These are phyloP conservation scores for Viridothelium virens DNA, from an alignment of 495 filamentous ascomycete species.

Conservation along the genomic window DNA sequence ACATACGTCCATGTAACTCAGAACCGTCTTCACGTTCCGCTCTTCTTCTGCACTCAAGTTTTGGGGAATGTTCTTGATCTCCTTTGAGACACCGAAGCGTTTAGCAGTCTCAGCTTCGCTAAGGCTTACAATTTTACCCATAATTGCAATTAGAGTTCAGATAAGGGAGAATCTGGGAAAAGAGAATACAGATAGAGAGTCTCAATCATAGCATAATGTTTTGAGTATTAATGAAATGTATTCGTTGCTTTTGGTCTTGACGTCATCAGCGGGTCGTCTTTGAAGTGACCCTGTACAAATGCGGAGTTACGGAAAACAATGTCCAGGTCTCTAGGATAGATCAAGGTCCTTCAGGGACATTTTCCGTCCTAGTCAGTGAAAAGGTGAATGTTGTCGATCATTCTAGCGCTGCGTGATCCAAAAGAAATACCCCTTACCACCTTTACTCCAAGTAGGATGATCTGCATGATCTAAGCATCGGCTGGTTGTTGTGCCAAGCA, in stretches of 20 bases:
- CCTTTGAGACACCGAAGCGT: conserved; percentile 1
- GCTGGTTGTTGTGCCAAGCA: no score
- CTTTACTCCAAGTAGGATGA: no score
- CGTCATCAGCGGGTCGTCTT: background rate
- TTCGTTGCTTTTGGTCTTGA: conserved; percentile 6
- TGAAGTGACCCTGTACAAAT: background rate
- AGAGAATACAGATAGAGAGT: no score
- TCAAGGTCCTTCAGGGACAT: no score
- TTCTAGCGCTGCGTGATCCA: no score
- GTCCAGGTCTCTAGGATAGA: no score
- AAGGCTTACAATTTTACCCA: background rate
- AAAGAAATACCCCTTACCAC: no score
- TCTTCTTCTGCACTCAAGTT: background rate
- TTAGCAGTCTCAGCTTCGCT: background rate
- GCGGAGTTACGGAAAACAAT: background rate
- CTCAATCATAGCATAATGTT: no score
- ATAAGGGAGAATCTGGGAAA: no score
- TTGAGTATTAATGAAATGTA: background rate
- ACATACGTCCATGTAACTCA: conserved; percentile 4
- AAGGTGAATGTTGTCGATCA: no score
- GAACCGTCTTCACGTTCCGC: background rate
- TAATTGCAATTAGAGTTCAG: background rate
- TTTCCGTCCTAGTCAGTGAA: no score
- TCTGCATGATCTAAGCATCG: no score
- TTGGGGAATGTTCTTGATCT: background rate